Evolutionary conservation across 164 flowering plant species (phyloP).

Genomic region (Sextonia rubra): DNA sequence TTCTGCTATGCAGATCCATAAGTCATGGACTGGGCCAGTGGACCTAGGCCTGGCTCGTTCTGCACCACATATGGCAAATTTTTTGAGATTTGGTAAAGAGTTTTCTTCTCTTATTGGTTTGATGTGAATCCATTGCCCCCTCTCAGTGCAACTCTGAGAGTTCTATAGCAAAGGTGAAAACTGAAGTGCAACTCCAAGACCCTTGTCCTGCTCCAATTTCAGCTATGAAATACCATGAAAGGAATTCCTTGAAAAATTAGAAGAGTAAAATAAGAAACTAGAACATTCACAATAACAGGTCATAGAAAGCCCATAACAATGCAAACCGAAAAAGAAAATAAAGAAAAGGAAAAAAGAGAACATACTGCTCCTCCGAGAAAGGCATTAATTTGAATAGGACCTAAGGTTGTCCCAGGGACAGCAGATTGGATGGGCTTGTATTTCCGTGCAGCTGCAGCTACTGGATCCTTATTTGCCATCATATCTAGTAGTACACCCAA

Average conservation of each 20-base stretch:
- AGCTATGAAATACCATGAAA: background rate
- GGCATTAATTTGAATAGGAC: constrained; percentile 88
- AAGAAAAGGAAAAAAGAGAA: background rate
- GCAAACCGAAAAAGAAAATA: background rate
- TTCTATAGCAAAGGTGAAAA: too few relatives aligned
- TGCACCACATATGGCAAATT: too few relatives aligned
- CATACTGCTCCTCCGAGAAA: constrained; percentile 89
- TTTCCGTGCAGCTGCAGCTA: constrained; percentile 78
- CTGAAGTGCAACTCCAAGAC: too few relatives aligned
- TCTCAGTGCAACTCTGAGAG: too few relatives aligned
- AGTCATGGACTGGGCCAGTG: too few relatives aligned
- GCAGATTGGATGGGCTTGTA: constrained; percentile 97
- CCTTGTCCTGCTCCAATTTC: too few relatives aligned
- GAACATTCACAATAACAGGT: background rate
- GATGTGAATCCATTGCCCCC: too few relatives aligned
- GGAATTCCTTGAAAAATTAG: background rate
- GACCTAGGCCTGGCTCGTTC: too few relatives aligned
- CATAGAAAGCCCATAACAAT: background rate
- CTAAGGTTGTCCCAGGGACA: constrained; percentile 99
- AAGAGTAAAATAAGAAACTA: background rate
- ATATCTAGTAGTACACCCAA: constrained; percentile 32
- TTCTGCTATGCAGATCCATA: too few relatives aligned
- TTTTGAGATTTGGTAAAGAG: too few relatives aligned
- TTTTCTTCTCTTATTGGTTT: too few relatives aligned
- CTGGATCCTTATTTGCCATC: constrained; percentile 79